A percentile compares a stretch with the other conserved stretches of the same genome.
These are phyloP conservation scores for Penicillium digitatum DNA, from an alignment of 2,329 filamentous ascomycete genomes.

Conservation along the genomic window DNA sequence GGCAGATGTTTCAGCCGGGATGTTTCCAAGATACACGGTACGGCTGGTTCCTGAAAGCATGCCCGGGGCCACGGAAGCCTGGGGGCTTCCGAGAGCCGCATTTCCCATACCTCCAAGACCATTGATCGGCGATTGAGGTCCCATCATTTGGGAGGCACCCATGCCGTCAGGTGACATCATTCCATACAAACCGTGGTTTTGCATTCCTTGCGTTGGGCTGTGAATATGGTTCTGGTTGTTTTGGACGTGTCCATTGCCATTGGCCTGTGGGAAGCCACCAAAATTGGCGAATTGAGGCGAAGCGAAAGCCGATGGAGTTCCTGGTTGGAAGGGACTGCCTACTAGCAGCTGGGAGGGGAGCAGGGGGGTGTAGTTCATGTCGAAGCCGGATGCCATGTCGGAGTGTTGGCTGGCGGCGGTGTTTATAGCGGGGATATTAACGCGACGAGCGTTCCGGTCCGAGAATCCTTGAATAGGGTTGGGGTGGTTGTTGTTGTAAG, in stretches of 20 bases:
- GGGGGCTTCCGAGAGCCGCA: constrained; percentile 60
- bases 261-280: constrained; percentile 67
- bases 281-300: constrained; percentile 90
- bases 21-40: constrained; percentile 96
- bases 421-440: constrained; percentile 88
- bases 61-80: constrained; percentile 72
- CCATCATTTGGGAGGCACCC: constrained; percentile 73
- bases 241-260: constrained; percentile 51
- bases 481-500: constrained; percentile 75
- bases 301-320: constrained; percentile 81
- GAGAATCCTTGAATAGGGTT: constrained; percentile 69
- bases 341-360: constrained; percentile 91
- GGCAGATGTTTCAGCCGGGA: constrained; percentile 92
- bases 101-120: constrained; percentile 63
- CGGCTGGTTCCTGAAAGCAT: constrained; percentile 86
- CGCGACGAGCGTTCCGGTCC: constrained; percentile 77
- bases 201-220: constrained; percentile 70
- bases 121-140: constrained; percentile 80
- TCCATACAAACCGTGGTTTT: constrained; percentile 69
- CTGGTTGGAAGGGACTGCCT: constrained; percentile 94
- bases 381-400: constrained; percentile 82
- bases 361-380: constrained; percentile 98
- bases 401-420: constrained; percentile 62
- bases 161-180: constrained; percentile 83
- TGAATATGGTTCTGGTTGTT: constrained; percentile 58